Evolutionary conservation across 1,284 basidiomycete species (phyloP).

Genomic region (Apiotrichum veenhuisii): DNA sequence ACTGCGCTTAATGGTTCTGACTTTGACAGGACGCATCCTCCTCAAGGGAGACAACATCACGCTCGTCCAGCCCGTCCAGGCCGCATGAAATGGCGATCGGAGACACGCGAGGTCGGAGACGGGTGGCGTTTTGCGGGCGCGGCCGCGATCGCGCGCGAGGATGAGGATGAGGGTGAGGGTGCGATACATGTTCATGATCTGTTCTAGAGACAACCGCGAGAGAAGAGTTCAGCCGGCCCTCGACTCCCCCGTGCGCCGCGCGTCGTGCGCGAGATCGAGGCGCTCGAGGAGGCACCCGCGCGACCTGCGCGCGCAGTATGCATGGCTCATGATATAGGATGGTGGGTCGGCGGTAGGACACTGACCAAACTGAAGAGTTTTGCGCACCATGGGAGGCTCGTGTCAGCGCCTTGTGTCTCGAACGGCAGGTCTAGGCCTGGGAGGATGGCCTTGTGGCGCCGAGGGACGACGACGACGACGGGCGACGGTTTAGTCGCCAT

Average conservation of each 20-base stretch:
- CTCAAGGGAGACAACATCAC: conserved; percentile 97
- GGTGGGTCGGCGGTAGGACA: neutral
- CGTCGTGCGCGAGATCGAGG: neutral
- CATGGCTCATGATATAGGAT: conserved; percentile 4
- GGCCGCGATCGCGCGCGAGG: too few species aligned
- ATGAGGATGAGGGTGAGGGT: too few species aligned
- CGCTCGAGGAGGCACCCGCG: neutral
- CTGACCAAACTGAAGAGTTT: too few species aligned
- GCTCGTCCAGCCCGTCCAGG: conserved; percentile 66
- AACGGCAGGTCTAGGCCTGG: too few species aligned
- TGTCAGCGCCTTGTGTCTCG: too few species aligned
- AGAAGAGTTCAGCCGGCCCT: neutral
- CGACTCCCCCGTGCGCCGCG: neutral
- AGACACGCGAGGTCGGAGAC: neutral
- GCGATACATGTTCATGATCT: neutral
- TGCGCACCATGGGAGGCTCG: too few species aligned
- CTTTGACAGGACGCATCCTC: conserved; percentile 71
- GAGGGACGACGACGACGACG: too few species aligned
- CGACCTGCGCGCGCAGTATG: neutral
- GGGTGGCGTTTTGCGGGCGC: too few species aligned
- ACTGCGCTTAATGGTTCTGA: neutral
- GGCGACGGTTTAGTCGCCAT: too few species aligned
- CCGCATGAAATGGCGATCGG: conserved; percentile 1
- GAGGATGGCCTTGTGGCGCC: too few species aligned
- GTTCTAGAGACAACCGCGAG: neutral